Evolutionary conservation across 306 rosid genomes (phyloP).

Genomic region (Comarum palustre): DNA sequence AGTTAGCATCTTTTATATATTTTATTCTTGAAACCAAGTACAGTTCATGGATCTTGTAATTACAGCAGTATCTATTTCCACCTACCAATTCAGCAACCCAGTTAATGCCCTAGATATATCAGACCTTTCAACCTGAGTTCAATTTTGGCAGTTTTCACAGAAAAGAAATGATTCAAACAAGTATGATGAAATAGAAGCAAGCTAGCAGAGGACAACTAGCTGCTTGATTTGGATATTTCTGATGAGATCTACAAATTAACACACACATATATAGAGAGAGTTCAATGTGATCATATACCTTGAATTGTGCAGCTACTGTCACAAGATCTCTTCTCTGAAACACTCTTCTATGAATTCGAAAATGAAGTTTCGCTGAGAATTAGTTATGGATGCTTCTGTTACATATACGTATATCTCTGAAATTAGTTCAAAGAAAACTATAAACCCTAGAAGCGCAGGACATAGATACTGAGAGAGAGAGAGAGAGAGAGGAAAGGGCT

Average conservation of each 20-base stretch:
- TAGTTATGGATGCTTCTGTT: conserved; percentile 34
- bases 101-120: conserved; percentile 2
- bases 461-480: conserved; percentile 35
- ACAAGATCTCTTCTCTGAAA: not conserved
- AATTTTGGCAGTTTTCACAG: not conserved
- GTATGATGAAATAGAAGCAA: not conserved
- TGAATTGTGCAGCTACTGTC: not conserved
- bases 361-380: not conserved
- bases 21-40: not conserved
- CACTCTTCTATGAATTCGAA: not conserved
- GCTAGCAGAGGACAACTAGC: not conserved
- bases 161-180: not conserved
- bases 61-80: not conserved
- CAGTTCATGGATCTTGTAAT: not conserved
- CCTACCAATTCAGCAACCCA: not conserved
- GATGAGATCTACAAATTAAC: not conserved
- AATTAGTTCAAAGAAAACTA: conserved; percentile 29
- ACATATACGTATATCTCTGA: conserved; percentile 29
- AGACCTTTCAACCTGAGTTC: not conserved
- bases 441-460: conserved; percentile 51
- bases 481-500: conserved; percentile 29
- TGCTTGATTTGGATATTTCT: not conserved
- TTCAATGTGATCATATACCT: not conserved
- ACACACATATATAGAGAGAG: not conserved
- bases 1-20: not conserved